Evolutionary conservation across 2,329 filamentous ascomycete species (phyloP).

Genomic region (Chrysoporthe deuterocubensis): DNA sequence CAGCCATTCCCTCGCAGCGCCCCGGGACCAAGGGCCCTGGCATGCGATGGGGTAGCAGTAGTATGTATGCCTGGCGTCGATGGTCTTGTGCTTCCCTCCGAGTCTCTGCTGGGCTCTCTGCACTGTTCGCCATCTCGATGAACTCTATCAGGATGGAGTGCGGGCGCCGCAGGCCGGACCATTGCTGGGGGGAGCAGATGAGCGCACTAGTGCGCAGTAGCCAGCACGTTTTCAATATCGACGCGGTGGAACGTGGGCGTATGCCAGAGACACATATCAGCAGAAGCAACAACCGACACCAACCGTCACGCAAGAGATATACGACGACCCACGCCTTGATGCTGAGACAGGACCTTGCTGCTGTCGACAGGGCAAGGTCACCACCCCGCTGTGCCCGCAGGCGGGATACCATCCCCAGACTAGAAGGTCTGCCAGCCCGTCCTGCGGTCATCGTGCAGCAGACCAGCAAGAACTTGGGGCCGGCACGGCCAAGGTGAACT

Average conservation of each 20-base stretch:
- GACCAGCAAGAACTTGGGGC: not conserved
- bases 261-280: constrained; percentile 17
- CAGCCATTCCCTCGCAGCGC: not conserved
- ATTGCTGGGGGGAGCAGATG: not conserved
- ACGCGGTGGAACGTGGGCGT: constrained; percentile 23
- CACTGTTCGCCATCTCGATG: constrained; percentile 1
- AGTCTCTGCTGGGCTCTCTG: not conserved
- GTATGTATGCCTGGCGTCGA: constrained; percentile 3
- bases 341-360: not conserved
- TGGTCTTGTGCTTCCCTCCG: constrained; percentile 11
- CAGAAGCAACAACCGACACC: not conserved
- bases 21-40: not conserved
- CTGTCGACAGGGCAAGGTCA: not conserved
- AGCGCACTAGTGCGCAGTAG: constrained; percentile 8
- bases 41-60: not conserved
- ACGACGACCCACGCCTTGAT: not conserved
- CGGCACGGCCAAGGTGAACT: not conserved
- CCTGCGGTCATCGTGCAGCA: constrained; percentile 5
- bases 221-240: constrained; percentile 14
- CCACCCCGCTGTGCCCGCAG: not conserved
- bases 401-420: not conserved
- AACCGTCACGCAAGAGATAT: not conserved
- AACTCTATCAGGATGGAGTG: not conserved
- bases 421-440: not conserved
- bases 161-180: not conserved